phyloP scores from a whole-genome alignment of 768 basidiomycete genomes.

The Jaapia argillacea region DNA sequence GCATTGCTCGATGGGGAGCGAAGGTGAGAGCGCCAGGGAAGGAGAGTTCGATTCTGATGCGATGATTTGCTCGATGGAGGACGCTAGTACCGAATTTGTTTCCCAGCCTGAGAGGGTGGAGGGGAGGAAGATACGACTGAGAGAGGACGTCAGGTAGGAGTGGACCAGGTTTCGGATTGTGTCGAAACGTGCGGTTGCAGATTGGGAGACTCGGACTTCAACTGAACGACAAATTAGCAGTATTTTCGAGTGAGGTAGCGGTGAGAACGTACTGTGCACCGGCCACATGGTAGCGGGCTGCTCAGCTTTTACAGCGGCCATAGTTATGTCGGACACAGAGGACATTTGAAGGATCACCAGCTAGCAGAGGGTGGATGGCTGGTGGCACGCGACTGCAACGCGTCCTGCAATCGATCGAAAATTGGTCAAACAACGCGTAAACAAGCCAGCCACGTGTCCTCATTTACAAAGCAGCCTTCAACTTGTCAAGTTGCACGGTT shows the following conservation, averaged over 20 bases:
- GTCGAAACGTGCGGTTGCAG: conserved; percentile 67
- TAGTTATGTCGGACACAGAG: conserved; percentile 10
- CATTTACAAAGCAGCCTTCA: no score
- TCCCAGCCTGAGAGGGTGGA: conserved; percentile 75
- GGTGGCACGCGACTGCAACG: neutral
- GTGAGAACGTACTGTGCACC: conserved; percentile 43
- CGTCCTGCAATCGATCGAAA: neutral
- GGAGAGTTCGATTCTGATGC: conserved; percentile 64
- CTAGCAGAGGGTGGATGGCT: conserved; percentile 3
- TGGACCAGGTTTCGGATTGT: conserved; percentile 58
- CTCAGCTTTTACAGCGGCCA: conserved; percentile 7
- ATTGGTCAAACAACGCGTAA: conserved; percentile 41
- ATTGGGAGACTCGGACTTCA: conserved; percentile 68
- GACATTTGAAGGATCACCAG: conserved; percentile 10
- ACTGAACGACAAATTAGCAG: conserved; percentile 32
- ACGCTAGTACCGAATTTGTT: conserved; percentile 54
- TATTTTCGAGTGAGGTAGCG: neutral
- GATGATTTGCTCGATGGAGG: conserved; percentile 68
- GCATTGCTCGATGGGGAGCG: conserved; percentile 47
- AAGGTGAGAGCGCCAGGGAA: conserved; percentile 24
- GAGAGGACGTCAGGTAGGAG: conserved; percentile 42
- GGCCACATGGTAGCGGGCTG: conserved; percentile 36
- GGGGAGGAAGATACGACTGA: conserved; percentile 59
- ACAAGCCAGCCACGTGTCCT: conserved; percentile 25
- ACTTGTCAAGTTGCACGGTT: no score